Base-by-base conservation (phyloP, 1,284 basidiomycete genomes). In the Boletus holoroseus region DNA sequence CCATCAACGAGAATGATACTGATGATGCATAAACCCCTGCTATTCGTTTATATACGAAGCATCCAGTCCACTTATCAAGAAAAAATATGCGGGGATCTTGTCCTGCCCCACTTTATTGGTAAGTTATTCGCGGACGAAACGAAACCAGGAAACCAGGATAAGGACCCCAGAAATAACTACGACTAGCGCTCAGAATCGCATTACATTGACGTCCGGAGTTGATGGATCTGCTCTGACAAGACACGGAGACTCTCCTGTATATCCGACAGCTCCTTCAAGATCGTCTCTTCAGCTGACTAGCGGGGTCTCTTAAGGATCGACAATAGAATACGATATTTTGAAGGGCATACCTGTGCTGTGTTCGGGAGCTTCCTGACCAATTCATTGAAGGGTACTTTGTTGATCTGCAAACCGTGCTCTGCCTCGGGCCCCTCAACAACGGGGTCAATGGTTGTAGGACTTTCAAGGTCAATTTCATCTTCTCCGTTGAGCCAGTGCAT, bases 361-460 rank as follows among this genome's bases (percentile, higher is more conserved):
- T 92, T 82, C 1, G 93, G 93, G 72, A 96, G 88, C 34, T 68
- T 75, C 67, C 82, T 82, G 58, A 88, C 73, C 44, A 96, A 69
- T 42, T 93, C 83, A 15, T 77, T 76, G 62, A 93, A 96, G 26
- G 80, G 74, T 30, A 88, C 79, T 60, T 74, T 87, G 58, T 79
- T 84, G 62, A 96, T 95, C 55, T 77, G 73, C 56, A 81, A 63
- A 47, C 77, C 85, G 49, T 62, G 64, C 7, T 68, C 74, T 48
- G 68, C 80, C 53, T 85, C 78, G 24, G 75, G 73, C 39, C 82
- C 79, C 47, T 82, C 78, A 12, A 87, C 79, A 20, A 72, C 68
- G 3, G 88, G 88, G 62, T 91, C 75, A 54, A 75, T 73, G 54
- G 71, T 68, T 53, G 73, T 68, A 2, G 79, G 76, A 46, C 71